phyloP scores from a whole-genome alignment of 2,329 filamentous ascomycete genomes.

The Zelopaecilomyces penicillatus region DNA sequence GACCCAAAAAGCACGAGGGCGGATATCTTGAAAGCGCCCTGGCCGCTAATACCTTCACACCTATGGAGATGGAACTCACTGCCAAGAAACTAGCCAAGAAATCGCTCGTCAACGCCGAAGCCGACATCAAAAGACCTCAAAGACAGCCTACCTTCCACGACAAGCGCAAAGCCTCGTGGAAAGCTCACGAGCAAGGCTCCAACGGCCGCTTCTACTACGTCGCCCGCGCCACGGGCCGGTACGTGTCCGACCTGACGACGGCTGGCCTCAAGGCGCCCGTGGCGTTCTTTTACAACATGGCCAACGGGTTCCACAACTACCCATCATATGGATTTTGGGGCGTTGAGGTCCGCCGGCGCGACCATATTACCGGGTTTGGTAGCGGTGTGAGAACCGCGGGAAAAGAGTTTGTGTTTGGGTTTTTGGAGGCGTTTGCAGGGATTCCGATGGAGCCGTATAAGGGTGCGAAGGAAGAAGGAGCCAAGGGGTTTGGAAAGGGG shows the following conservation, averaged over 20 bases:
- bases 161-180: constrained; percentile 17
- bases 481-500: constrained; percentile 54
- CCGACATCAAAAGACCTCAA: constrained; percentile 5
- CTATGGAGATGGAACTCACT: constrained; percentile 20
- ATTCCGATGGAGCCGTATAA: constrained; percentile 55
- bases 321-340: constrained; percentile 56
- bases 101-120: constrained; percentile 44
- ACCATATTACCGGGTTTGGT: constrained; percentile 59
- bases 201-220: constrained; percentile 20
- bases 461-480: constrained; percentile 54
- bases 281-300: constrained; percentile 58
- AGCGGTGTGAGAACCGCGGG: constrained; percentile 52
- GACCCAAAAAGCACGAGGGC: no score
- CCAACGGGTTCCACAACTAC: constrained; percentile 66
- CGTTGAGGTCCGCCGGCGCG: constrained; percentile 51
- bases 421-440: constrained; percentile 62
- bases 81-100: constrained; percentile 24
- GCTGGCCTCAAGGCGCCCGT: constrained; percentile 57
- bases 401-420: constrained; percentile 54
- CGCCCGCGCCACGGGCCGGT: constrained; percentile 39
- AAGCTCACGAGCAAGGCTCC: constrained; percentile 15
- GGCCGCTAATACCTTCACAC: constrained; percentile 10
- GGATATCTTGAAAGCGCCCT: not conserved
- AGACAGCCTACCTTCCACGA: constrained; percentile 13
- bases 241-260: constrained; percentile 50